phyloP scores from a whole-genome alignment of 2,329 filamentous ascomycete genomes.

The Diaporthe aspalathi region DNA sequence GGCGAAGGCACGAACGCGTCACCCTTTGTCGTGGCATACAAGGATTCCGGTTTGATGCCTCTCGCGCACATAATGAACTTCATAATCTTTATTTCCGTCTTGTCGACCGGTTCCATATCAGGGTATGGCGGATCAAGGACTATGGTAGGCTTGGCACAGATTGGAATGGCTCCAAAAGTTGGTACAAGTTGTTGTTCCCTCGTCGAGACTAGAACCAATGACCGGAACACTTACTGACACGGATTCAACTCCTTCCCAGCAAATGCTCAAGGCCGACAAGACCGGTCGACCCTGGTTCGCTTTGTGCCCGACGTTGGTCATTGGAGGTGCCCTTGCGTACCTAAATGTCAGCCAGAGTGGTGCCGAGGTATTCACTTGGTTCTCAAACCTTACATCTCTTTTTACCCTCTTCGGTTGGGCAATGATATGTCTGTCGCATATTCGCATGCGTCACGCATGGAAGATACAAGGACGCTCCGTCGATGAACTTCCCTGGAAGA shows the following conservation, averaged over 20 bases:
- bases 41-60: slow-evolving; percentile 51
- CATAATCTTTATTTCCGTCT: slow-evolving; percentile 59
- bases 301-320: slow-evolving; percentile 62
- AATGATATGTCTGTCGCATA: slow-evolving; percentile 56
- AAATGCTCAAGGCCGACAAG: slow-evolving; percentile 49
- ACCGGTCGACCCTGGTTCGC: slow-evolving; percentile 51
- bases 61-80: slow-evolving; percentile 61
- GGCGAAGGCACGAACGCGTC: slow-evolving; percentile 54
- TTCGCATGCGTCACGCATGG: slow-evolving; percentile 56
- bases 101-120: slow-evolving; percentile 57
- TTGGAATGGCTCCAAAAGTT: slow-evolving; percentile 54
- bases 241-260: slow-evolving; percentile 30
- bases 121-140: slow-evolving; percentile 58
- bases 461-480: slow-evolving; percentile 51
- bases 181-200: not conserved
- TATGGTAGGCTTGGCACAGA: slow-evolving; percentile 55
- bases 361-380: slow-evolving; percentile 58
- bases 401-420: slow-evolving; percentile 57
- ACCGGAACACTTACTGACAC: not conserved
- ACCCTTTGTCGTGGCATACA: slow-evolving; percentile 59
- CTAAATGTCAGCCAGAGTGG: slow-evolving; percentile 56
- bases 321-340: slow-evolving; percentile 57
- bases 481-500: slow-evolving; percentile 55
- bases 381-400: slow-evolving; percentile 58
- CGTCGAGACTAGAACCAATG: not conserved